phyloP scores from a whole-genome alignment of 2,329 filamentous ascomycete species.

The Epichloe uncinata region DNA sequence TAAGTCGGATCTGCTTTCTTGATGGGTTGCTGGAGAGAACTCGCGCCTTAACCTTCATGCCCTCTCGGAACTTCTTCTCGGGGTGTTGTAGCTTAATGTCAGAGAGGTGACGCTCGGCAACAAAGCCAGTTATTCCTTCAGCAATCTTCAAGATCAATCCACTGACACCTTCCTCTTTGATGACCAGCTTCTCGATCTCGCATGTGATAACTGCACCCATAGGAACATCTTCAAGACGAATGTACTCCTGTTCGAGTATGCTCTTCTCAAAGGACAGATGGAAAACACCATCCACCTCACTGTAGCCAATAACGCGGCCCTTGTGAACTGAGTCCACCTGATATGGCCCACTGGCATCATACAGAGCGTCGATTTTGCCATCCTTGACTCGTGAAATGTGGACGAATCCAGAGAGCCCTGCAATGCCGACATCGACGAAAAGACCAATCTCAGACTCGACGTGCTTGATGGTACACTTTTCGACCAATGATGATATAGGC shows the following conservation, averaged over 20 bases:
- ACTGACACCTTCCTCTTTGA: slow-evolving; percentile 63
- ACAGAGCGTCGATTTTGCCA: slow-evolving; percentile 73
- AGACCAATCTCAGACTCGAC: slow-evolving; percentile 72
- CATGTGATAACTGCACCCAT: slow-evolving; percentile 71
- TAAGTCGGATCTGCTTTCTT: slow-evolving; percentile 71
- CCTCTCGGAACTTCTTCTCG: slow-evolving; percentile 90
- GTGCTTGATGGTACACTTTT: slow-evolving; percentile 64
- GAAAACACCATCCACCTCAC: slow-evolving; percentile 72
- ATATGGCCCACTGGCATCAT: slow-evolving; percentile 63
- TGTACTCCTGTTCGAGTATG: slow-evolving; percentile 74
- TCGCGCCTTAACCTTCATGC: slow-evolving; percentile 69
- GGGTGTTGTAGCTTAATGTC: slow-evolving; percentile 82
- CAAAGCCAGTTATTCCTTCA: slow-evolving; percentile 78
- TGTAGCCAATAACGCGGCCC: slow-evolving; percentile 76
- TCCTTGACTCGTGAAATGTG: slow-evolving; percentile 91
- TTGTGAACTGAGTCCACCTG: slow-evolving; percentile 67
- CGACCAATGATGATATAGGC: slow-evolving; percentile 61
- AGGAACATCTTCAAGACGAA: slow-evolving; percentile 82
- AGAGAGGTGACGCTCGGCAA: slow-evolving; percentile 76
- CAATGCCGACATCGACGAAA: slow-evolving; percentile 54
- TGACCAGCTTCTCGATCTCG: slow-evolving; percentile 70
- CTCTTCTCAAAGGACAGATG: slow-evolving; percentile 72
- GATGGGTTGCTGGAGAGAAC: slow-evolving; percentile 67
- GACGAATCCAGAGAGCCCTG: slow-evolving; percentile 69
- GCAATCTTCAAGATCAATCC: slow-evolving; percentile 74